A percentile compares a stretch with the other conserved stretches of the same genome.
Conservation (phyloP, 306 rosid genomes). For the Gynostemma pentaphyllum region DNA sequence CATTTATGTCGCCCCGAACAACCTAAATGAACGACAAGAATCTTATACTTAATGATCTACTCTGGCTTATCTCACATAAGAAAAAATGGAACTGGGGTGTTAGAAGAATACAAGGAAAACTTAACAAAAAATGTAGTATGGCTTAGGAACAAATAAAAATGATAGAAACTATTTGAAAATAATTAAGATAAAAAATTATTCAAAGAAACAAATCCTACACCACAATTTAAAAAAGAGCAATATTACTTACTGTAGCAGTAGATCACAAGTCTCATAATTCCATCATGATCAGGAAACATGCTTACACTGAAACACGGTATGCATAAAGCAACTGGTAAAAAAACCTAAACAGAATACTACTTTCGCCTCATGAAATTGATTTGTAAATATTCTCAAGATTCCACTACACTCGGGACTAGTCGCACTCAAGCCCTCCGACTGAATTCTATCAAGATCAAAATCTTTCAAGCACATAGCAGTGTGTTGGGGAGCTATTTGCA, state of each 20-base stretch:
- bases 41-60: background rate
- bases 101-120: background rate
- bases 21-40: conserved; percentile 36
- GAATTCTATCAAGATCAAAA: conserved; percentile 79
- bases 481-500: too few species aligned
- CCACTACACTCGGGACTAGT: conserved; percentile 80
- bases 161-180: background rate
- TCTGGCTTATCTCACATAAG: background rate
- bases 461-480: too few species aligned
- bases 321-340: background rate
- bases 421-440: conserved; percentile 61
- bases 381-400: conserved; percentile 80
- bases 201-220: background rate
- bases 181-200: too few species aligned
- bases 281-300: background rate
- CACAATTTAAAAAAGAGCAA: background rate
- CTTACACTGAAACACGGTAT: background rate
- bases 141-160: background rate
- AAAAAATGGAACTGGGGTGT: background rate
- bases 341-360: conserved; percentile 20
- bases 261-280: conserved; percentile 13
- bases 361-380: conserved; percentile 78
- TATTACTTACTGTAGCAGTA: conserved; percentile 33
- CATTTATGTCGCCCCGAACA: conserved; percentile 68
- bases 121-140: background rate